Base-by-base conservation (phyloP, 1,284 basidiomycete species). In the Rhodotorula sp. region DNA sequence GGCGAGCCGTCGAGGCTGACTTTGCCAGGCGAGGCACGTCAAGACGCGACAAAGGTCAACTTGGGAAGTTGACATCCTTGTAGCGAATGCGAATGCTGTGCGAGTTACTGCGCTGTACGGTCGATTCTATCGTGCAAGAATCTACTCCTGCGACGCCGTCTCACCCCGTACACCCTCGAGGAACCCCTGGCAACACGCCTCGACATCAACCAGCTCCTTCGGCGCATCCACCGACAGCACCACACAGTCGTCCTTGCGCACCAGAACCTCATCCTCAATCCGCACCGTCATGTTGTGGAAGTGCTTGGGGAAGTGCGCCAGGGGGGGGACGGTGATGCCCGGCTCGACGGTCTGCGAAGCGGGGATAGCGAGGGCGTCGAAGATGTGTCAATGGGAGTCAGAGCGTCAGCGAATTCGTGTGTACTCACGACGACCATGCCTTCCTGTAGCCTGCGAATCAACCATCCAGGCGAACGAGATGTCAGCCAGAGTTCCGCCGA, bases 281-380 rank as follows among this genome's bases (percentile, higher is more conserved):
- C 94, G 86, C 70, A 96, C 88, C 8, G 91, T 92, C 34, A 94
- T 85, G 71, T 92, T 89, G 75, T 94, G 92, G 81, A 92, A 97
- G 65, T 86, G 86, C 73, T 86, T 88, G 0, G 94, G 94, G 80
- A 91, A 96, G 54, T 85, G 82, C 2, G 87, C 77, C 28, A 86
- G 84, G 1, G 87, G 86, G 5, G 94, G 94, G 28, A 97, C 91
- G 77, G 94, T 96, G 50, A 92, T 37, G 28, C 64, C 66, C 11
- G 67, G 64, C 16, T 72, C 68, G 34, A 72, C 66, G 16, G 71
- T 70, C 67, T 69, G 67, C 7, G 13, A 40, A 24, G 9, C 18
- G 15, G 22, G 34, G 28, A 9, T 15, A 48, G 31, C n/a, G 22
- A 20, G n/a, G 7, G 34, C 9, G 55, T 13, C n/a, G 10, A 16